phyloP scores from a whole-genome alignment of 352 stramenopile species.

The Globisporangium ultimum region DNA sequence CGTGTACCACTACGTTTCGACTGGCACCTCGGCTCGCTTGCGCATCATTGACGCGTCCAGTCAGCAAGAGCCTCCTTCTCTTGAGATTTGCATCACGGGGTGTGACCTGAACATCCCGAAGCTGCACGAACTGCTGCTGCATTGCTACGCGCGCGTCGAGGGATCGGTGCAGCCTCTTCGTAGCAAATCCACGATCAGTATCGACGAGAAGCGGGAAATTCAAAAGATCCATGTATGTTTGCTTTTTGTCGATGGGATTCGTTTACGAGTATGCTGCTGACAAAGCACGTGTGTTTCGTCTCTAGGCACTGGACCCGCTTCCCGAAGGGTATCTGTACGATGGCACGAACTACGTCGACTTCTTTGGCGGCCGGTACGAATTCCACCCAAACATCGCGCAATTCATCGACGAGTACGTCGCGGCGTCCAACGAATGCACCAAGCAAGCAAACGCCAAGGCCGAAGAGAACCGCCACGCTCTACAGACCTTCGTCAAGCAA shows the following conservation, averaged over 20 bases:
- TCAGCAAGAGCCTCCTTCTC: not conserved
- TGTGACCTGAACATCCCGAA: slow-evolving; percentile 32
- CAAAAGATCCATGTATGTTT: slow-evolving; percentile 63
- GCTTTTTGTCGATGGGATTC: not conserved
- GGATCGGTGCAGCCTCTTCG: slow-evolving; percentile 30
- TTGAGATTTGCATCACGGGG: slow-evolving; percentile 53
- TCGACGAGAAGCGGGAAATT: slow-evolving; percentile 67
- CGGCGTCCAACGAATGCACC: slow-evolving; percentile 34
- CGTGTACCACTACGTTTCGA: slow-evolving; percentile 61
- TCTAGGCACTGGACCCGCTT: slow-evolving; percentile 58
- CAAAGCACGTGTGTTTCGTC: not conserved
- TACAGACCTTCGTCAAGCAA: slow-evolving; percentile 38
- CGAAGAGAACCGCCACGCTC: slow-evolving; percentile 42
- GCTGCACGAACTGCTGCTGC: slow-evolving; percentile 49
- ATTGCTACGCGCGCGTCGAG: slow-evolving; percentile 53
- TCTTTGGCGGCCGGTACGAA: slow-evolving; percentile 64
- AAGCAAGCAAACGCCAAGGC: slow-evolving; percentile 45
- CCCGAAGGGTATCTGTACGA: slow-evolving; percentile 73
- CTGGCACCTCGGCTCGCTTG: slow-evolving; percentile 40
- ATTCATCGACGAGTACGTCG: slow-evolving; percentile 65
- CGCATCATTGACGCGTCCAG: slow-evolving; percentile 7
- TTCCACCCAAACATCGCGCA: slow-evolving; percentile 69
- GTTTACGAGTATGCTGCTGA: not conserved
- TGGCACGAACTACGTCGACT: slow-evolving; percentile 70
- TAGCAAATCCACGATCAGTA: slow-evolving; percentile 35